Evolutionary conservation across 192 early-diverging fungal genomes (phyloP), one percentile per base, ranked within the genome.

Genomic region (Entomortierella parvispora): DNA sequence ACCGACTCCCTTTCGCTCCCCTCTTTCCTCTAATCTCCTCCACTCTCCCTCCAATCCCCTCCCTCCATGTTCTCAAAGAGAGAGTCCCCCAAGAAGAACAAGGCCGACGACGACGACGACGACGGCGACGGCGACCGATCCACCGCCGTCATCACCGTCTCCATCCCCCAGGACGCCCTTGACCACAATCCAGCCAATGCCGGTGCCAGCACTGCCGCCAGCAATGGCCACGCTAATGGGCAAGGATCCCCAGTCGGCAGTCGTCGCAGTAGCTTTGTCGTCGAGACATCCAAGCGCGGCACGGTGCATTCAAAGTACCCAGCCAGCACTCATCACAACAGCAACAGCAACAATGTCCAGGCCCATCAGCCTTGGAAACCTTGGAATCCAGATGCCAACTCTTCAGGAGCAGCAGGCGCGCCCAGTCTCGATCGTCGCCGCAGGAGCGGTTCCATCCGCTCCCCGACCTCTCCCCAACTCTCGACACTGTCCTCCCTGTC

Each of bases 131-230:
- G 33, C 9, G 34, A 32, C 37, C 22, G 54, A 4, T 71, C 68
- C 6, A 58, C 59, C 23, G 55, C 65, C 65, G 37, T 40, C 37
- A 77, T 77, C 61, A 77, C 74, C 0, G 66, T 77, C 55, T 77
- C 74, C n/a, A 61, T 77, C 3, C 74, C 74, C 1, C 58, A 58
- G 18, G 74, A 77, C 32, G 51, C 53, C 2, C 31, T 59, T 14
- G 61, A 68, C 25, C 43, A 31, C 3, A 11, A n/a, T n/a, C n/a
- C 14, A 14, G 44, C 53, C 50, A 10, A 14, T 15, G 12, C 42
- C 2, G 7, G 52, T 47, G 12, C 1, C 46, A 22, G 33, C 23
- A 3, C 46, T n/a, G n/a, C 10, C 51, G 48, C 3, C 55, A 48
- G 25, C 15, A 29, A 18, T 31, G 29, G 37, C 65, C 34, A 42